phyloP scores from a whole-genome alignment of 1,284 basidiomycete genomes.

The Ceratobasidium sp. region DNA sequence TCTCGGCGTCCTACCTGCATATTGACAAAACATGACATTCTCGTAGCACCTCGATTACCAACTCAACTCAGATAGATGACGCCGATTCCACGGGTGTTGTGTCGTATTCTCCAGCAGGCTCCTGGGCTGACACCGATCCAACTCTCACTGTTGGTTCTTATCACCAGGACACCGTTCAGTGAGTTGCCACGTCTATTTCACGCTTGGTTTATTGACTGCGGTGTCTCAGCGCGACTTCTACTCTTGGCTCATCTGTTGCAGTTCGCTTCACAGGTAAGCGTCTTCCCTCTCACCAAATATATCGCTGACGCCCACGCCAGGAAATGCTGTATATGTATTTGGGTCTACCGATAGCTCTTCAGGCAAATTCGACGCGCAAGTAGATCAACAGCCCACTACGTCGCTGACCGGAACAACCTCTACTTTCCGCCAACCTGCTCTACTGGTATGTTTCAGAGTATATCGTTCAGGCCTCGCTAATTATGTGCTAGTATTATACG shows the following conservation, averaged over 20 bases:
- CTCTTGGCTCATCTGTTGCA: constrained; percentile 19
- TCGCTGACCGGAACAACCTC: constrained; percentile 14
- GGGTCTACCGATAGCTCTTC: constrained; percentile 37
- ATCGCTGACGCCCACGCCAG: not conserved
- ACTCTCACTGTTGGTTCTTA: not conserved
- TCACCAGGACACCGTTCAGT: constrained; percentile 28
- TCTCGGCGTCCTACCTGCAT: not conserved
- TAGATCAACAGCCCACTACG: constrained; percentile 8
- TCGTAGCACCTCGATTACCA: constrained; percentile 22
- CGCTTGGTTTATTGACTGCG: not conserved
- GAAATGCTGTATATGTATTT: constrained; percentile 30
- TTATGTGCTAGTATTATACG: constrained; percentile 15
- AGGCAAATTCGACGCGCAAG: constrained; percentile 17
- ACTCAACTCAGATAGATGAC: constrained; percentile 34
- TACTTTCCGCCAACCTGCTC: constrained; percentile 29
- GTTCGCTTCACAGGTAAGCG: constrained; percentile 32
- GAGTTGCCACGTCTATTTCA: not conserved
- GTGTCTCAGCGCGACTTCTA: not conserved
- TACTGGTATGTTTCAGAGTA: not conserved
- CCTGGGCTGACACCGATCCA: constrained; percentile 10
- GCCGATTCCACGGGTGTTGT: constrained; percentile 17
- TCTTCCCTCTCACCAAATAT: not conserved
- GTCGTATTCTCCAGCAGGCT: constrained; percentile 28
- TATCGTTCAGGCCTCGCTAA: not conserved
- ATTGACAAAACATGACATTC: not conserved